phyloP scores from a whole-genome alignment of 257 asterid genomes.

The Gentiana macrophylla region DNA sequence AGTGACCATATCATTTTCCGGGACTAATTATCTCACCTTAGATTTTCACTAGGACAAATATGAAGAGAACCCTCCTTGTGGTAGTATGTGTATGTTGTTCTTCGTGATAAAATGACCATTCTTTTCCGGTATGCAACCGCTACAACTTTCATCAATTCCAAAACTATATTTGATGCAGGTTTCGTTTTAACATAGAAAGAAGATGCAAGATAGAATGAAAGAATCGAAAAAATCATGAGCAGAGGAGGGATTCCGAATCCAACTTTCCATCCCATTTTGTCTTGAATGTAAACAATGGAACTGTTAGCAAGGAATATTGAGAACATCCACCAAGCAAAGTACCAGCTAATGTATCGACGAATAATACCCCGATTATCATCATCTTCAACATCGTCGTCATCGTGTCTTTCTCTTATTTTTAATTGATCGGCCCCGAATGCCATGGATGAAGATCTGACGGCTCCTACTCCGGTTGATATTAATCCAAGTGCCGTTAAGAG shows the following conservation, averaged over 20 bases:
- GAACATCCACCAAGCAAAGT: slow-evolving; percentile 34
- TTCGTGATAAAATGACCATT: slow-evolving; percentile 12
- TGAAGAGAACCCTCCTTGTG: slow-evolving; percentile 23
- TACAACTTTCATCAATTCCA: slow-evolving; percentile 38
- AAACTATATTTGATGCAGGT: slow-evolving; percentile 31
- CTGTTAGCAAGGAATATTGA: slow-evolving; percentile 41
- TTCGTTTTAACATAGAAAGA: slow-evolving; percentile 36
- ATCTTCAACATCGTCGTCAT: slow-evolving; percentile 13
- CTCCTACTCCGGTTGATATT: slow-evolving; percentile 70
- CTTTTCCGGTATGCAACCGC: slow-evolving; percentile 54
- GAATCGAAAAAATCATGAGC: slow-evolving; percentile 29
- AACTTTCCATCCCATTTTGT: slow-evolving; percentile 54
- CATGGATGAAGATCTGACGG: slow-evolving; percentile 41
- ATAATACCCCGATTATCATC: slow-evolving; percentile 9
- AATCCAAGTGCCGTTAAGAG: slow-evolving; percentile 39
- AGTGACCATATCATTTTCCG: too few relatives aligned
- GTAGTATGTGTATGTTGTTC: slow-evolving; percentile 17
- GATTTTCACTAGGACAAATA: background rate
- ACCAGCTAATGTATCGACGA: slow-evolving; percentile 55
- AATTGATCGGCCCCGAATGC: slow-evolving; percentile 75
- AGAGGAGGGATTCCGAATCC: slow-evolving; percentile 56
- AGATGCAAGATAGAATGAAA: slow-evolving; percentile 42
- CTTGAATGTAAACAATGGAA: slow-evolving; percentile 63
- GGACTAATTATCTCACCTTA: too few relatives aligned
- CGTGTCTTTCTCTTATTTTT: background rate